Base-by-base conservation (phyloP, 2,329 filamentous ascomycete species). In the Epichloe brachyelytri region DNA sequence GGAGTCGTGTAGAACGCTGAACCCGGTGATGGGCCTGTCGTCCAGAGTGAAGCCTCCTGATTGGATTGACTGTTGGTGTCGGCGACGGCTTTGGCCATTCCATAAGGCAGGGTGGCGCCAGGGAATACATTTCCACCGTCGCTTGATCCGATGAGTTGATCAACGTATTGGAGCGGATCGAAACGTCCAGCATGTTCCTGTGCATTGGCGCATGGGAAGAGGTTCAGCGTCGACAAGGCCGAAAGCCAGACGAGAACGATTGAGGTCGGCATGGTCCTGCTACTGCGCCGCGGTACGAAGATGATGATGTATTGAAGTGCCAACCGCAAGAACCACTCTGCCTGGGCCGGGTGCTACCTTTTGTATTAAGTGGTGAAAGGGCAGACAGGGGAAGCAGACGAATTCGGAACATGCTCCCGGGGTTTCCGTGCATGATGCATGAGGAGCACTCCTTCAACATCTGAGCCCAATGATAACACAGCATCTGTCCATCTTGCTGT, bases 1-100 rank as follows among this genome's bases (percentile, higher is more conserved):
- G 2, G 74, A 77, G 58, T 81, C 78, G 59, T 80, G 78, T 67
- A 80, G 70, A 38, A 74, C 70, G 12, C 74, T 77, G 63, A 80
- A 81, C 14, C 78, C 79, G 4, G 70, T 71, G 37, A 80, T 71
- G 1, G 68, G 65, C 17, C 65, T 64, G 43, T 65, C 68, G 49
- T 80, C 75, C 5, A 77, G 68, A 0, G 75, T 72, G 60, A 80
- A 81, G 10, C 77, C 77, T 30, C 77, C 57, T 80, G 77, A 50
- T 77, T 79, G 55, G 22, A 26, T 2, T 2, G 6, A 51, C 57
- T 56, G 47, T 46, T 55, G 2, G 57, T 57, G 46, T 82, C 78
- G 45, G 78, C 73, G 3, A 77, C 75, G 17, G 76, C 75, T 63
- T 79, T 79, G 48, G 75, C 76, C 70, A 80, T 74, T 50, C 71